phyloP scores from a whole-genome alignment of 1,284 basidiomycete genomes.

The Cerrena zonata region DNA sequence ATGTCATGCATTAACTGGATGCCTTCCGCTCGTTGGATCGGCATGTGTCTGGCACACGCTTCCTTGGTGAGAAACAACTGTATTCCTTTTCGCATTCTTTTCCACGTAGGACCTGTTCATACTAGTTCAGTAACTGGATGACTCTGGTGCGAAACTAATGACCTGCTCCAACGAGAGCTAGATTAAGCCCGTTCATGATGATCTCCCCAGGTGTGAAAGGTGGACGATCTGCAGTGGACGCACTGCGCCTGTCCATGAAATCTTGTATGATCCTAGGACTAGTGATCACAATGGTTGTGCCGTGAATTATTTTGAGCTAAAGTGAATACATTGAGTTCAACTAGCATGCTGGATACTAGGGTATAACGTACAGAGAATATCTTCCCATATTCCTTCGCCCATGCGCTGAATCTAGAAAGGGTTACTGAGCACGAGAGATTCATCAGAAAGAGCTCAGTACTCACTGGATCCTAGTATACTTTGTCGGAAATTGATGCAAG shows the following conservation, averaged over 20 bases:
- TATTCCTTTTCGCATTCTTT: slow-evolving; percentile 24
- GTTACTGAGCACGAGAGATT: neutral
- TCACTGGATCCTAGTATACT: neutral
- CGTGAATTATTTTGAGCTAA: slow-evolving; percentile 21
- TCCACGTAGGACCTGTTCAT: slow-evolving; percentile 25
- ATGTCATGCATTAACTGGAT: slow-evolving; percentile 31
- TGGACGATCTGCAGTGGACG: slow-evolving; percentile 14
- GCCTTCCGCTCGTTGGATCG: slow-evolving; percentile 29
- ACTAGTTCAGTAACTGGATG: neutral
- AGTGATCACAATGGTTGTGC: slow-evolving; percentile 23
- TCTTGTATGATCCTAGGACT: slow-evolving; percentile 20
- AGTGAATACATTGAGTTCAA: neutral
- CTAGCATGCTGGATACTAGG: neutral
- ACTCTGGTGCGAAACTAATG: neutral
- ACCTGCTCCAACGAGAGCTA: slow-evolving; percentile 6
- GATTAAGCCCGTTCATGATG: slow-evolving; percentile 3
- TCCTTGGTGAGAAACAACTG: slow-evolving; percentile 25
- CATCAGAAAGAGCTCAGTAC: neutral
- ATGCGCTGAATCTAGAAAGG: slow-evolving; percentile 2
- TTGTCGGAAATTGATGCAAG: neutral
- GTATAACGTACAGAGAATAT: slow-evolving; percentile 3
- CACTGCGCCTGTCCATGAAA: slow-evolving; percentile 19
- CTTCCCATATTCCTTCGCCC: slow-evolving; percentile 2
- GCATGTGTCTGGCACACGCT: slow-evolving; percentile 20
- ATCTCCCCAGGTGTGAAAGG: neutral